Base-by-base conservation (phyloP, 169 alveolate species). In the Eimeria acervulina region DNA sequence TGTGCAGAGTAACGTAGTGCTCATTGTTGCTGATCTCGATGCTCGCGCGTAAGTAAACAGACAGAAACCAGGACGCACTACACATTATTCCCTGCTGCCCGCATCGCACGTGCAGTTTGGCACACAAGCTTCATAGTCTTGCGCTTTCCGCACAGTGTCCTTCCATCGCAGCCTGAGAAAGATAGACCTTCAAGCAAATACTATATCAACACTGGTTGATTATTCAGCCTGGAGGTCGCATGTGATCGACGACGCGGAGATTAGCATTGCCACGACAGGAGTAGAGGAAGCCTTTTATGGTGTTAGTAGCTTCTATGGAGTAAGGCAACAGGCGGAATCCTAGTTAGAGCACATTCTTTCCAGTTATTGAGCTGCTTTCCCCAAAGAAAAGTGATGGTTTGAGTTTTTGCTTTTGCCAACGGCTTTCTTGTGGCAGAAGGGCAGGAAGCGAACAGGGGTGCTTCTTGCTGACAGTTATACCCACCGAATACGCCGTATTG, bases 401-500 rank as follows among this genome's bases (percentile, higher is more conserved):
- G 12, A 19, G 51, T 51, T 15, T 10, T 17, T 33, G 83, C 52
- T 1, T 1, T 36, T 33, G 83, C 31, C 23, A 33, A 0, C 40
- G 31, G 8, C 51, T 47, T 17, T 26, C 83, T 26, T 17, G 81
- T 85, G 31, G 44, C 61, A 87, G 94, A 12, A 4, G 33, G 44
- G n/a, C 10, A 26, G 38, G 63, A 87, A 40, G 42, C 94, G 83
- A 61, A 87, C 84, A 26, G 94, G 94, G 19, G 83, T 87, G 66
- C 78, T 87, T 7, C 83, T 87, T 7, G 94, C 94, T 19, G 94
- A 87, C 59, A 87, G 94, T 66, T 87, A 63, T 10, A 59, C 70
- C n/a, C 94, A 87, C 94, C 83, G 94, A 38, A 63, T 87, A 59
- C 94, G 94, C 68, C 94, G 94, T 0, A 61, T 87, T 40, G 94